Evolutionary conservation across 768 basidiomycete species (phyloP), one percentile per base, ranked within the genome.

Genomic region (Chalciporus sphaerocephalus): DNA sequence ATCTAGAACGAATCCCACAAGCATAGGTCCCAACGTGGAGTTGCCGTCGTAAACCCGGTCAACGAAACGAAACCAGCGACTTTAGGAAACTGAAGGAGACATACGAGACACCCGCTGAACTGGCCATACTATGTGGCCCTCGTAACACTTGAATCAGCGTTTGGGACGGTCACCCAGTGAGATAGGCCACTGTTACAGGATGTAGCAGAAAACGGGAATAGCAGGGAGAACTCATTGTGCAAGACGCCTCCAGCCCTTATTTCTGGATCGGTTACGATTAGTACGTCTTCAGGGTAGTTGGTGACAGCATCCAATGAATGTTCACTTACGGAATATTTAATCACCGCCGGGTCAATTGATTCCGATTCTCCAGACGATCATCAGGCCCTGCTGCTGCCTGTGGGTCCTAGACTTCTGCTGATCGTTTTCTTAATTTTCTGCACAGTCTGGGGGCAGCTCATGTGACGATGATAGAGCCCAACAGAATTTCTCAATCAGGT

Each of bases 1-100:
- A 50, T 71, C 67, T 38, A 70, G 52, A 33, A 66, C 54, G 24
- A 66, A 53, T 30, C 70, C 70, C 28, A 64, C 45, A 38, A 71
- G 61, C 37, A 67, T 53, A 2, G 70, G 70, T 5, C 70, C 70
- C 40, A 63, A 54, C 23, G 63, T 69, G 50, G 15, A 18, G 46
- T 30, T 22, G n/a, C n/a, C 17, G 11, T 12, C 22, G 32, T 11
- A 38, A 13, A 38, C 33, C 13, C 27, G 1, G 37, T 42, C 13
- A 32, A n/a, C 46, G 24, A 48, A 41, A 35, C 11, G 7, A 23
- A 7, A 35, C 40, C 15, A 9, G n/a, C n/a, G n/a, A n/a, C 2
- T 2, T 4, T 23, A 9, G 2, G 2, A 36, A 7, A 16, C n/a
- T 16, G 21, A 27, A 21, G 15, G n/a, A 38, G 21, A 56, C 58